A percentile compares a stretch with the other conserved stretches of the same genome.
phyloP scores from a whole-genome alignment of 345 rosid species.

The Brassica cretica region DNA sequence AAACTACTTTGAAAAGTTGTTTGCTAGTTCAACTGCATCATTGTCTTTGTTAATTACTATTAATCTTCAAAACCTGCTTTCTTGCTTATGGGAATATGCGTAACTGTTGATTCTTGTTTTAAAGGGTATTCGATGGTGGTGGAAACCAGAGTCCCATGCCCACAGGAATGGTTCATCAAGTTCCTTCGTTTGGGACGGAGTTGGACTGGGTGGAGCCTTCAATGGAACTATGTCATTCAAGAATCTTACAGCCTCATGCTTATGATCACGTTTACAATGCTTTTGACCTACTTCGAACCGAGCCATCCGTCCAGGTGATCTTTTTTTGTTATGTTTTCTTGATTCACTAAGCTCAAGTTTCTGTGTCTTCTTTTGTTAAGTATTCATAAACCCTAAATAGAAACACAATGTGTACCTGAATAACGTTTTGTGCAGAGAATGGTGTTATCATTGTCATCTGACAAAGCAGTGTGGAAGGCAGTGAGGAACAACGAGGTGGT shows the following conservation, averaged over 20 bases:
- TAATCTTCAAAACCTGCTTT: background rate
- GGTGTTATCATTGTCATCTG: slow-evolving; percentile 86
- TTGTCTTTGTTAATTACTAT: background rate
- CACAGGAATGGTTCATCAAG: slow-evolving; percentile 39
- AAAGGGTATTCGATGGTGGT: slow-evolving; percentile 61
- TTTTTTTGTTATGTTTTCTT: background rate
- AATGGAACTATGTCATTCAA: slow-evolving; percentile 47
- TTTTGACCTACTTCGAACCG: slow-evolving; percentile 69
- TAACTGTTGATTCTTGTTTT: slow-evolving; percentile 16
- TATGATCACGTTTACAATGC: slow-evolving; percentile 63
- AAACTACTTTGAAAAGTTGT: background rate
- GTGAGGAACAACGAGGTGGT: slow-evolving; percentile 82
- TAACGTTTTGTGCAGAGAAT: slow-evolving; percentile 53
- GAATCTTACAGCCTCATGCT: slow-evolving; percentile 54
- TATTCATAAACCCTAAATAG: background rate
- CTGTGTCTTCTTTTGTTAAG: background rate
- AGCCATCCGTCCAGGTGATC: slow-evolving; percentile 77
- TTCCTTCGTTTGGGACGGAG: slow-evolving; percentile 56
- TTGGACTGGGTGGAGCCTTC: slow-evolving; percentile 81
- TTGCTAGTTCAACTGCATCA: slow-evolving; percentile 3
- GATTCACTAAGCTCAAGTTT: slow-evolving; percentile 9
- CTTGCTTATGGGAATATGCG: background rate
- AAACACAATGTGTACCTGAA: background rate
- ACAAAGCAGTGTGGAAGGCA: slow-evolving; percentile 89
- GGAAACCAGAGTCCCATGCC: slow-evolving; percentile 37